A percentile compares a stretch with the other conserved stretches of the same genome.
These are phyloP conservation scores for Meira miltonrushii DNA, from an alignment of 1,284 basidiomycete genomes.

Conservation along the genomic window DNA sequence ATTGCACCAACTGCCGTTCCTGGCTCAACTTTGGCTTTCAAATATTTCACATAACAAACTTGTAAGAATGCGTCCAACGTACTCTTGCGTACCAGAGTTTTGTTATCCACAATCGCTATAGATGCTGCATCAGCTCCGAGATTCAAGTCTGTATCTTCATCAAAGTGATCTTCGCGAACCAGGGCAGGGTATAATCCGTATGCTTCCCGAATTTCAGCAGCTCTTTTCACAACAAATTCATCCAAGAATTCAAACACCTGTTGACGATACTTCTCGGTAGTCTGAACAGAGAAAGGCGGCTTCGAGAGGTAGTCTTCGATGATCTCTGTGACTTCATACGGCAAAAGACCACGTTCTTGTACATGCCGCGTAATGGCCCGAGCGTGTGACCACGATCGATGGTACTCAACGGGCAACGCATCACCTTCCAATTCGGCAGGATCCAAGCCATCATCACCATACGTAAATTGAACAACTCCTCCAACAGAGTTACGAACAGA, in stretches of 20 bases:
- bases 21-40: slow-evolving; percentile 50
- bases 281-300: slow-evolving; percentile 58
- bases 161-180: slow-evolving; percentile 71
- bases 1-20: slow-evolving; percentile 84
- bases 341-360: slow-evolving; percentile 64
- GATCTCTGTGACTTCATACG: slow-evolving; percentile 78
- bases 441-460: slow-evolving; percentile 95
- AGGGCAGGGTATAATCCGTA: slow-evolving; percentile 81
- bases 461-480: slow-evolving; percentile 95
- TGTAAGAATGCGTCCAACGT: slow-evolving; percentile 77
- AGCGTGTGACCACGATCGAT: slow-evolving; percentile 80
- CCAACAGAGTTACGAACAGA: slow-evolving; percentile 94
- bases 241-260: slow-evolving; percentile 71
- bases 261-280: slow-evolving; percentile 68
- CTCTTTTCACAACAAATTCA: slow-evolving; percentile 64
- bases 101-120: slow-evolving; percentile 71
- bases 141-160: slow-evolving; percentile 69
- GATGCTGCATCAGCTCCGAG: slow-evolving; percentile 65
- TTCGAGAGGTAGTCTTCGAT: slow-evolving; percentile 63
- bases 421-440: slow-evolving; percentile 94
- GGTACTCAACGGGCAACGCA: slow-evolving; percentile 65
- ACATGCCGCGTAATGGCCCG: slow-evolving; percentile 59
- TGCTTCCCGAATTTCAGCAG: slow-evolving; percentile 67
- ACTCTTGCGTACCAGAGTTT: slow-evolving; percentile 76
- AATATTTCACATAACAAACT: slow-evolving; percentile 70